A percentile compares a stretch with the other conserved stretches of the same genome.
Evolutionary conservation across 441 rosid species (phyloP).

Genomic region (Pelargonium australe): DNA sequence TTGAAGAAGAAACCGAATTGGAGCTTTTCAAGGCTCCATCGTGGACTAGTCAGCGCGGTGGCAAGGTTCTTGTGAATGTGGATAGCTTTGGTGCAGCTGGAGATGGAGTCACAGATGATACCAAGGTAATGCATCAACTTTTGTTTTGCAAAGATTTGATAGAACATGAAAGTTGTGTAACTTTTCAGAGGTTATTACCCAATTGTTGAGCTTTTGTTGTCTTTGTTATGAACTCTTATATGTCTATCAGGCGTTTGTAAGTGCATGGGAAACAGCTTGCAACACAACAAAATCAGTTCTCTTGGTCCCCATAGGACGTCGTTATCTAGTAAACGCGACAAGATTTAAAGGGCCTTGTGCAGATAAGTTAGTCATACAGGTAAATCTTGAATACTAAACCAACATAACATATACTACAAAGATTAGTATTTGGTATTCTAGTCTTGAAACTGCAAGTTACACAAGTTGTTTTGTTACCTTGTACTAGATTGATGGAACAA

Average conservation of each 20-base stretch:
- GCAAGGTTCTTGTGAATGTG: constrained; percentile 76
- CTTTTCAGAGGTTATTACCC: too few relatives aligned
- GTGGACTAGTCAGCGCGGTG: constrained; percentile 49
- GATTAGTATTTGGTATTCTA: not conserved
- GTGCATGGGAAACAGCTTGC: constrained; percentile 74
- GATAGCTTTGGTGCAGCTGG: constrained; percentile 90
- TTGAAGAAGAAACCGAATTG: constrained; percentile 45
- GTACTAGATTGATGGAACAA: constrained; percentile 79
- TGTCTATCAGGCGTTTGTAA: constrained; percentile 51
- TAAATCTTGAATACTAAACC: constrained; percentile 18
- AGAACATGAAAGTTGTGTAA: not conserved
- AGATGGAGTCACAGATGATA: constrained; percentile 87
- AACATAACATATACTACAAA: not conserved
- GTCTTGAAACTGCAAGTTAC: not conserved
- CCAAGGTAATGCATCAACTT: constrained; percentile 43
- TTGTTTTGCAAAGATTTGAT: not conserved
- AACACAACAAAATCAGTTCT: constrained; percentile 55
- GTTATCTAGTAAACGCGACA: constrained; percentile 71
- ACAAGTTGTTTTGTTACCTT: not conserved
- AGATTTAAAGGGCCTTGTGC: constrained; percentile 83
- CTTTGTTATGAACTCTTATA: constrained; percentile 17
- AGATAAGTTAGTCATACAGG: constrained; percentile 68
- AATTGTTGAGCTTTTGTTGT: constrained; percentile 5
- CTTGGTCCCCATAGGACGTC: constrained; percentile 64
- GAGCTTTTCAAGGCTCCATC: constrained; percentile 37